These are phyloP conservation scores for Wickerhamomyces alni DNA, from an alignment of 805 yeast species.

Conservation along the genomic window DNA sequence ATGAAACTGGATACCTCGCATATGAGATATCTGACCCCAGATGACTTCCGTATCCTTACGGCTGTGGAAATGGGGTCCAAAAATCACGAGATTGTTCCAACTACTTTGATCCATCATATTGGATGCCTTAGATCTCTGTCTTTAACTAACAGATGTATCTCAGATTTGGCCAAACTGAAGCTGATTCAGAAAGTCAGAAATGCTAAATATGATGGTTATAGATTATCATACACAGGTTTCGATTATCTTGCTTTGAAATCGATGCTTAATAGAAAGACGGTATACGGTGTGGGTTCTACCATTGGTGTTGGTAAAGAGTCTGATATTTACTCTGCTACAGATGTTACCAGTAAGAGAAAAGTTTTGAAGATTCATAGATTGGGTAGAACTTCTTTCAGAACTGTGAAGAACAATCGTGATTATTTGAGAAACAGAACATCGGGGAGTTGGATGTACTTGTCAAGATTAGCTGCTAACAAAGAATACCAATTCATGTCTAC, in stretches of 20 bases:
- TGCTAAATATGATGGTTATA: slow-evolving; percentile 92
- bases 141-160: slow-evolving; percentile 70
- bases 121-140: slow-evolving; percentile 74
- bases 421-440: slow-evolving; percentile 69
- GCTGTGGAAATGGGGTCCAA: slow-evolving; percentile 89
- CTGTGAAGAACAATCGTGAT: slow-evolving; percentile 91
- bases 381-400: slow-evolving; percentile 89
- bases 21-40: slow-evolving; percentile 87
- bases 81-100: slow-evolving; percentile 94
- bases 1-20: slow-evolving; percentile 93
- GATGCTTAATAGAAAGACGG: slow-evolving; percentile 64
- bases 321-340: slow-evolving; percentile 82
- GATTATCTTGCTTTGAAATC: slow-evolving; percentile 89
- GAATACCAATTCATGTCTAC: slow-evolving; percentile 86
- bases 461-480: slow-evolving; percentile 85
- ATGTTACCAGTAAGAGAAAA: slow-evolving; percentile 53
- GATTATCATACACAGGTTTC: slow-evolving; percentile 82
- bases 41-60: slow-evolving; percentile 83
- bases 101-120: slow-evolving; percentile 70
- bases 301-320: slow-evolving; percentile 98
- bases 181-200: slow-evolving; percentile 75
- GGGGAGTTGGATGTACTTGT: slow-evolving; percentile 87
- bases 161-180: slow-evolving; percentile 82
- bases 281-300: slow-evolving; percentile 76
- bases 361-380: slow-evolving; percentile 88